Conservation (phyloP, 1,139 yeast genomes). For the Citeromyces hawaiiensis region DNA sequence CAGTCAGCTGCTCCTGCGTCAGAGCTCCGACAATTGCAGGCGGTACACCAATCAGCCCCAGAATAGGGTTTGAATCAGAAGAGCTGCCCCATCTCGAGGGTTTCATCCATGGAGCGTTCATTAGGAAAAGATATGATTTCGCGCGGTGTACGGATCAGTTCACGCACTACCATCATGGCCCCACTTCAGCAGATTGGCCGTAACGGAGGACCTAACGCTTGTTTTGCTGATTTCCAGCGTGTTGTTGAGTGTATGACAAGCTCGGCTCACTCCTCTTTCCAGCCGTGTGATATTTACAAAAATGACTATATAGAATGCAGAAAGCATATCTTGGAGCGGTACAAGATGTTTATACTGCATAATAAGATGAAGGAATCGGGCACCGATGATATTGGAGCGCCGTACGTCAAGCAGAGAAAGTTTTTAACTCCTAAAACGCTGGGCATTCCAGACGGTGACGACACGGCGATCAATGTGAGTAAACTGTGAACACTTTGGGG, state of each 20-base stretch:
- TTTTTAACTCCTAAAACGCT: slow-evolving; percentile 19
- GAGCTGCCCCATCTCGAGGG: not conserved
- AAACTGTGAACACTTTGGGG: not conserved
- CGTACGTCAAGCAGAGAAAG: slow-evolving; percentile 19
- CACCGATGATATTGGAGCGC: slow-evolving; percentile 18
- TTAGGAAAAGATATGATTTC: not conserved
- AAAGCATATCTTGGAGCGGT: slow-evolving; percentile 18
- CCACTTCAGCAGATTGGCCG: slow-evolving; percentile 20
- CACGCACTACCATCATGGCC: slow-evolving; percentile 7
- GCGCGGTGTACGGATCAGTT: not conserved
- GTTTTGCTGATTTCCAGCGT: slow-evolving; percentile 20
- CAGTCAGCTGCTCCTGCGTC: slow-evolving; percentile 78
- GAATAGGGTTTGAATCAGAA: slow-evolving; percentile 11
- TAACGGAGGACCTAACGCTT: slow-evolving; percentile 20
- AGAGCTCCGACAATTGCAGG: slow-evolving; percentile 25
- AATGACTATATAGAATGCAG: slow-evolving; percentile 20
- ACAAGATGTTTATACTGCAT: slow-evolving; percentile 17
- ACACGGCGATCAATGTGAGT: slow-evolving; percentile 5
- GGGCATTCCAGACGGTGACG: slow-evolving; percentile 19
- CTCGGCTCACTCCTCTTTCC: slow-evolving; percentile 12
- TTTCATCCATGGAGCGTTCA: slow-evolving; percentile 1
- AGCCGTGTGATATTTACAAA: slow-evolving; percentile 16
- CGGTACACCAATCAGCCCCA: slow-evolving; percentile 14
- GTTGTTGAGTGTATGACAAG: slow-evolving; percentile 21
- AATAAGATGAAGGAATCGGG: slow-evolving; percentile 15